Conservation (phyloP, 768 basidiomycete species). For the Cystofilobasidium macerans region DNA sequence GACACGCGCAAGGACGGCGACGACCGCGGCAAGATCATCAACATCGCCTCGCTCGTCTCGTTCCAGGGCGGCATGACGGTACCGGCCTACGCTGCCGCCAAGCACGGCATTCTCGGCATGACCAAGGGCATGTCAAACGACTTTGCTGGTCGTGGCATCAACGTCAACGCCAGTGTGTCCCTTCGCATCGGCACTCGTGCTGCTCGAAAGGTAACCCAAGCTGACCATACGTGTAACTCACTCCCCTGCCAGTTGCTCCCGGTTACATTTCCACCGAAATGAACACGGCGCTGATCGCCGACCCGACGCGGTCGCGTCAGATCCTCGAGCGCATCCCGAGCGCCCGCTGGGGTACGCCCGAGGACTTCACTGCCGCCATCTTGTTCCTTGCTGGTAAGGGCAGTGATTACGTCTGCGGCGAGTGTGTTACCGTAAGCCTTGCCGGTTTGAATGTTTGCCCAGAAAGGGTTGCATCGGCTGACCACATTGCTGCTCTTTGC, state of each 20-base stretch:
- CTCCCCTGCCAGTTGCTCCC: constrained; percentile 10
- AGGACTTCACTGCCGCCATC: constrained; percentile 61
- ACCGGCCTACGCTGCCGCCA: constrained; percentile 84
- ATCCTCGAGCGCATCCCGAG: constrained; percentile 65
- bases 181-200: constrained; percentile 1
- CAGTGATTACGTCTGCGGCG: constrained; percentile 62
- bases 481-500: background rate
- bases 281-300: constrained; percentile 55
- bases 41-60: constrained; percentile 47
- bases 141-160: constrained; percentile 77
- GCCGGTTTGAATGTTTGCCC: background rate
- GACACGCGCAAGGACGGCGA: constrained; percentile 41
- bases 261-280: constrained; percentile 62
- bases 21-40: constrained; percentile 58
- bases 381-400: constrained; percentile 61
- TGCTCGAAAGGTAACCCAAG: background rate
- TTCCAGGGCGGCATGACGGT: constrained; percentile 51
- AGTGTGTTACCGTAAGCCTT: constrained; percentile 47
- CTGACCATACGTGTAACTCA: background rate
- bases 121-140: constrained; percentile 88
- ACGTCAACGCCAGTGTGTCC: constrained; percentile 50
- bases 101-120: constrained; percentile 54
- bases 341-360: constrained; percentile 58
- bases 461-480: background rate
- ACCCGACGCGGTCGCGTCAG: constrained; percentile 57